Evolutionary conservation across 2,329 filamentous ascomycete species (phyloP).

Genomic region (Calonectria pauciramosa): DNA sequence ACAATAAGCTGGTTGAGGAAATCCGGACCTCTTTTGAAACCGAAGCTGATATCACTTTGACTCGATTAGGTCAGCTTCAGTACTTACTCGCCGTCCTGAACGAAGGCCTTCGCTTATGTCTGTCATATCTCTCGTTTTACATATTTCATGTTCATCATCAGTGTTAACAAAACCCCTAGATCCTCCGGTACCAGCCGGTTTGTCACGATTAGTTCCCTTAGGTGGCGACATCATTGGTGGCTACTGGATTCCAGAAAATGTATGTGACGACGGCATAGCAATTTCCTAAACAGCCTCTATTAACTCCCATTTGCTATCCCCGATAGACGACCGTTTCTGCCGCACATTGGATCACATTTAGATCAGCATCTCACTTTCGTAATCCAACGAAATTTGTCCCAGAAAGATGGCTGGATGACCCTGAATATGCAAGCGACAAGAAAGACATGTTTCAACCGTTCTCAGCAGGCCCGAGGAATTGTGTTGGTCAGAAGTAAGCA

Average conservation of each 20-base stretch:
- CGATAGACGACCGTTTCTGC: neutral
- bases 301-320: neutral
- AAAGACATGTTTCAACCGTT: neutral
- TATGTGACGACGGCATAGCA: neutral
- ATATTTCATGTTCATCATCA: neutral
- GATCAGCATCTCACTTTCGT: neutral
- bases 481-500: neutral
- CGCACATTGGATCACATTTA: neutral
- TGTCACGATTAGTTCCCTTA: neutral
- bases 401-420: neutral
- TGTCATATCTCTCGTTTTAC: neutral
- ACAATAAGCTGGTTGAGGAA: neutral
- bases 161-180: neutral
- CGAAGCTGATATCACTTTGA: neutral
- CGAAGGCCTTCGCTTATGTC: neutral
- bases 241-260: neutral
- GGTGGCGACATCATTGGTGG: neutral
- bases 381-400: neutral
- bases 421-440: neutral
- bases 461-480: neutral
- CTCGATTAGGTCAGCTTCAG: neutral
- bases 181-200: neutral
- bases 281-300: neutral
- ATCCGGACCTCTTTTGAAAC: neutral
- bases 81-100: neutral